Conservation (phyloP, 2,329 filamentous ascomycete genomes). For the Echinosphaeria canescens region DNA sequence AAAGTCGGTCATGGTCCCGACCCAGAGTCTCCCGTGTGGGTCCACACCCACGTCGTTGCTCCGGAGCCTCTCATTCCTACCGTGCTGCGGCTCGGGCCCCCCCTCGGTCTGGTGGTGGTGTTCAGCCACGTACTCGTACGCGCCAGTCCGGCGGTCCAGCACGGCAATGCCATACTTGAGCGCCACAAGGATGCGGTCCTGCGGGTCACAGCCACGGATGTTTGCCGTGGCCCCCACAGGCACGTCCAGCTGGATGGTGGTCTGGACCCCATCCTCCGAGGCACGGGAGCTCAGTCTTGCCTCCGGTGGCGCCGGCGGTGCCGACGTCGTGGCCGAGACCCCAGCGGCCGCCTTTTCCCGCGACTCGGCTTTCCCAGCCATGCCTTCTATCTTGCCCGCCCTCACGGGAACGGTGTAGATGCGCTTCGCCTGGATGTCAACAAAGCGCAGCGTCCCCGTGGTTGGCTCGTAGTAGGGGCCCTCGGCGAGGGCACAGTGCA, state of each 20-base stretch:
- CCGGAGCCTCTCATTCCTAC: constrained; percentile 28
- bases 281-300: no score
- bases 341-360: no score
- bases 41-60: constrained; percentile 75
- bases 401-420: constrained; percentile 49
- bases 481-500: constrained; percentile 48
- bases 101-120: no score
- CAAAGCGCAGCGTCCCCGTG: constrained; percentile 47
- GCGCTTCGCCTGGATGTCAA: constrained; percentile 63
- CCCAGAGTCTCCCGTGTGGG: constrained; percentile 62
- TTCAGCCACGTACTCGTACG: constrained; percentile 32
- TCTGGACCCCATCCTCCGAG: constrained; percentile 40
- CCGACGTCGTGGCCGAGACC: no score
- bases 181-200: constrained; percentile 49
- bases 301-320: no score
- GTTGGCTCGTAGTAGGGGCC: constrained; percentile 51
- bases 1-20: constrained; percentile 70
- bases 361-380: neutral
- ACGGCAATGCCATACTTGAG: constrained; percentile 70
- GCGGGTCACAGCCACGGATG: constrained; percentile 41
- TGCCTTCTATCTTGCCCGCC: constrained; percentile 5
- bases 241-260: constrained; percentile 34
- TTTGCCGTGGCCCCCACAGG: constrained; percentile 52
- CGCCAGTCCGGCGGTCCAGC: constrained; percentile 38
- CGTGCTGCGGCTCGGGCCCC: no score